A percentile compares a stretch with the other conserved stretches of the same genome.
These are phyloP conservation scores for Neoboletus brunneissimus DNA, from an alignment of 768 basidiomycete genomes.

Conservation along the genomic window DNA sequence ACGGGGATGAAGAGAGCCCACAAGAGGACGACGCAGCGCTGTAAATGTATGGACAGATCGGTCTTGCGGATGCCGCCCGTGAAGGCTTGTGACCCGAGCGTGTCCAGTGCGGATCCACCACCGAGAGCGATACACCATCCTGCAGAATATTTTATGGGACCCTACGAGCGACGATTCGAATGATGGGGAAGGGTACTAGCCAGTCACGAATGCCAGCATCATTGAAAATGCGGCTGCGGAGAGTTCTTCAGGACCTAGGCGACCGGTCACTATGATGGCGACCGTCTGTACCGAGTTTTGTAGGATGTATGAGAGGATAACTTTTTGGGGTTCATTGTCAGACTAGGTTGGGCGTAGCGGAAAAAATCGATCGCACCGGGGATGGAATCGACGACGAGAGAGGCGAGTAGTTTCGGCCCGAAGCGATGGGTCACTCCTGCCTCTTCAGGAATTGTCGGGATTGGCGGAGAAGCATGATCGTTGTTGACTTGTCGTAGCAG, in stretches of 20 bases:
- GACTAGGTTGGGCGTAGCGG: too few relatives aligned
- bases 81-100: constrained; percentile 74
- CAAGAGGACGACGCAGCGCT: constrained; percentile 63
- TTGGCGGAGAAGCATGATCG: constrained; percentile 12
- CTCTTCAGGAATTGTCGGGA: constrained; percentile 26
- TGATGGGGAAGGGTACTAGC: constrained; percentile 44
- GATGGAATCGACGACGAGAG: constrained; percentile 54
- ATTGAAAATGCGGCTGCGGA: constrained; percentile 70
- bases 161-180: constrained; percentile 31
- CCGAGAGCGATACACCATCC: constrained; percentile 78
- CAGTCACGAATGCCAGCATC: constrained; percentile 79
- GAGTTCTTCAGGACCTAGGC: constrained; percentile 65
- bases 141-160: constrained; percentile 42
- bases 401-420: constrained; percentile 39
- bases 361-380: constrained; percentile 43
- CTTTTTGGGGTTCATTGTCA: constrained; percentile 32
- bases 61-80: constrained; percentile 58
- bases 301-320: constrained; percentile 66
- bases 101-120: constrained; percentile 76
- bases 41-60: constrained; percentile 68
- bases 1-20: constrained; percentile 66
- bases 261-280: constrained; percentile 61
- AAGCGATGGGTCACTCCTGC: constrained; percentile 24
- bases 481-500: constrained; percentile 6
- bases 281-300: constrained; percentile 74